Percentiles rank a stretch among this genome's conserved stretches.
phyloP scores from a whole-genome alignment of 2,329 filamentous ascomycete species.

The Biscogniauxia sp. region DNA sequence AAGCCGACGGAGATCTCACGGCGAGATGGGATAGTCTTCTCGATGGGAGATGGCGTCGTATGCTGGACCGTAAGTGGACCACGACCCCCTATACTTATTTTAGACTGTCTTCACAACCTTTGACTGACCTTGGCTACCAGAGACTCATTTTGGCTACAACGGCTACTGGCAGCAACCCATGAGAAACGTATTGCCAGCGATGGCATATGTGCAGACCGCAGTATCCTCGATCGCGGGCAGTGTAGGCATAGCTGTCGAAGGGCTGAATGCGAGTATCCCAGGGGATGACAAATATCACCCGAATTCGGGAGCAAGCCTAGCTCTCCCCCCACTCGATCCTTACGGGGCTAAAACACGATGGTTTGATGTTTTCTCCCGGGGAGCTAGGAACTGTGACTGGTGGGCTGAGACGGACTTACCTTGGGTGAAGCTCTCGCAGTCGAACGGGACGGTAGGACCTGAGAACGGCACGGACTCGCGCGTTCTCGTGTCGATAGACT shows the following conservation, averaged over 20 bases:
- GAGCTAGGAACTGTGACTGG: slow-evolving; percentile 53
- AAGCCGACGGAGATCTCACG: slow-evolving; percentile 56
- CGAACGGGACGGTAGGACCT: slow-evolving; percentile 48
- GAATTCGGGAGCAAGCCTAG: slow-evolving; percentile 52
- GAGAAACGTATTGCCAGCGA: slow-evolving; percentile 63
- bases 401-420: slow-evolving; percentile 43
- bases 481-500: slow-evolving; percentile 56
- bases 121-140: slow-evolving; percentile 18
- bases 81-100: not conserved
- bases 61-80: slow-evolving; percentile 52
- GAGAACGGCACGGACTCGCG: slow-evolving; percentile 48
- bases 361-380: slow-evolving; percentile 63
- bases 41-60: slow-evolving; percentile 61
- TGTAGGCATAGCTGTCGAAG: slow-evolving; percentile 63
- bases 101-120: not conserved
- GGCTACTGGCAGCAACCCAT: slow-evolving; percentile 69
- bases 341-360: slow-evolving; percentile 56
- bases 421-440: slow-evolving; percentile 52
- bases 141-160: slow-evolving; percentile 55
- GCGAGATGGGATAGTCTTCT: slow-evolving; percentile 56
- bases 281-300: slow-evolving; percentile 63
- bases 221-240: slow-evolving; percentile 60
- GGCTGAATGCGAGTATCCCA: slow-evolving; percentile 63
- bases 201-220: slow-evolving; percentile 57
- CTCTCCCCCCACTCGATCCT: slow-evolving; percentile 55